Percentiles rank a stretch among this genome's conserved stretches.
These are phyloP conservation scores for Starmera dryadoides DNA, from an alignment of 805 yeast species.

Conservation along the genomic window DNA sequence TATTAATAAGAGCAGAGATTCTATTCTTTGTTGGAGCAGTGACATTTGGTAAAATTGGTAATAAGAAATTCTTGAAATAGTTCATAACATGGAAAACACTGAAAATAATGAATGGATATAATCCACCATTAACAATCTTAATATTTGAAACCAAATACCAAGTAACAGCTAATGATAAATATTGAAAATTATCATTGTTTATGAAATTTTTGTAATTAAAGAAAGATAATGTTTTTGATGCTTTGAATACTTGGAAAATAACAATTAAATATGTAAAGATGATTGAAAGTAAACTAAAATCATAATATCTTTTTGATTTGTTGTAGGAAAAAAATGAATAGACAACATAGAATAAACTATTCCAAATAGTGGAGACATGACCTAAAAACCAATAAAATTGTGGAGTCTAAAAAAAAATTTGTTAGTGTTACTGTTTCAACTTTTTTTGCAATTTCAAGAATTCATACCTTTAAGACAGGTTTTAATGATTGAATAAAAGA, in stretches of 20 bases:
- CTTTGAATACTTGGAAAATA: conserved; percentile 48
- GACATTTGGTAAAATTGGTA: conserved; percentile 40
- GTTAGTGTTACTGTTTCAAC: neutral
- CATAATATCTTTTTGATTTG: conserved; percentile 28
- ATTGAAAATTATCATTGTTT: conserved; percentile 55
- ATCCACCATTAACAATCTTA: conserved; percentile 36
- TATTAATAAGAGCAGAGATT: conserved; percentile 22
- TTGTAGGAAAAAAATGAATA: conserved; percentile 33
- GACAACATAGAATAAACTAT: conserved; percentile 31
- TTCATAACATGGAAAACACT: conserved; percentile 59
- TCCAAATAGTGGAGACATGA: conserved; percentile 42
- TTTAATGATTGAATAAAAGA: conserved; percentile 11
- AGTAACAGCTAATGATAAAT: conserved; percentile 38
- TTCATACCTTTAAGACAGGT: conserved; percentile 10
- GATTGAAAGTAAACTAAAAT: conserved; percentile 40
- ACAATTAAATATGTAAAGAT: conserved; percentile 58
- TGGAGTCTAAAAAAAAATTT: conserved; percentile 30
- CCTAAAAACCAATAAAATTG: conserved; percentile 70
- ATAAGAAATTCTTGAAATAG: conserved; percentile 45
- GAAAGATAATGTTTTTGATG: conserved; percentile 23
- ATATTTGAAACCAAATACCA: conserved; percentile 36
- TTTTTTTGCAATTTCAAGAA: too few relatives aligned
- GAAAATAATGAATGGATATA: conserved; percentile 56
- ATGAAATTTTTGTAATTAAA: conserved; percentile 26
- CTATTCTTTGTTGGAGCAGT: conserved; percentile 17